A percentile compares a stretch with the other conserved stretches of the same genome.
Evolutionary conservation across 768 basidiomycete species (phyloP).

Genomic region (Lactarius deliciosus): DNA sequence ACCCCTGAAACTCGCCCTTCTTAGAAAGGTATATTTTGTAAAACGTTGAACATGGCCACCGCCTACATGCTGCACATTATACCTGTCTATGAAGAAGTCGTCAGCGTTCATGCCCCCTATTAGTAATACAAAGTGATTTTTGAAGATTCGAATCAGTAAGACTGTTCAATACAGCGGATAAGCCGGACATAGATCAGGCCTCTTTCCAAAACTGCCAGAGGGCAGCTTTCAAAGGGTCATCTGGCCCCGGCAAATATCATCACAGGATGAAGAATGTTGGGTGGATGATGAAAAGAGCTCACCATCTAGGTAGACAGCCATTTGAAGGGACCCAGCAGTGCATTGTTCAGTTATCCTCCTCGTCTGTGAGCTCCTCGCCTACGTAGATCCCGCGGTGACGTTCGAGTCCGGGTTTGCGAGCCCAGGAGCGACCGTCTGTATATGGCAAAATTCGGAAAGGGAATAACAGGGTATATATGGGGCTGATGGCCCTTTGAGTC

Average conservation of each 20-base stretch:
- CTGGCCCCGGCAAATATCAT: conserved; percentile 87
- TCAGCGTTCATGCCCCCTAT: background rate
- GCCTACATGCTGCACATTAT: background rate
- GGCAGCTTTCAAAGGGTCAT: conserved; percentile 59
- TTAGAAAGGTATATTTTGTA: background rate
- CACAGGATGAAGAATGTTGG: conserved; percentile 34
- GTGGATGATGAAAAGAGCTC: conserved; percentile 6
- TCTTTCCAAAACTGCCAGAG: conserved; percentile 37
- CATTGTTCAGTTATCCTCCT: conserved; percentile 46
- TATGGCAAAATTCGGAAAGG: conserved; percentile 80
- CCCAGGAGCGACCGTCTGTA: conserved; percentile 83
- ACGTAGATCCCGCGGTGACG: conserved; percentile 60
- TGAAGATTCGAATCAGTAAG: conserved; percentile 2
- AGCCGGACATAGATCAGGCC: conserved; percentile 64
- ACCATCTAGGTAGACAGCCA: background rate
- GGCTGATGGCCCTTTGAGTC: conserved; percentile 44
- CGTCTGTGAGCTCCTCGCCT: conserved; percentile 88
- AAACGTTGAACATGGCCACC: background rate
- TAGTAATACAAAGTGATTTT: background rate
- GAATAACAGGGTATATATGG: conserved; percentile 74
- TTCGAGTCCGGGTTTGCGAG: conserved; percentile 62
- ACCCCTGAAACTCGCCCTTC: background rate
- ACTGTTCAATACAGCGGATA: conserved; percentile 22
- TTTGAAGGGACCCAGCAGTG: background rate
- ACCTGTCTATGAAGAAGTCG: background rate